Evolutionary conservation across 192 early-diverging fungal genomes (phyloP).

Genomic region (Podila epicladia): DNA sequence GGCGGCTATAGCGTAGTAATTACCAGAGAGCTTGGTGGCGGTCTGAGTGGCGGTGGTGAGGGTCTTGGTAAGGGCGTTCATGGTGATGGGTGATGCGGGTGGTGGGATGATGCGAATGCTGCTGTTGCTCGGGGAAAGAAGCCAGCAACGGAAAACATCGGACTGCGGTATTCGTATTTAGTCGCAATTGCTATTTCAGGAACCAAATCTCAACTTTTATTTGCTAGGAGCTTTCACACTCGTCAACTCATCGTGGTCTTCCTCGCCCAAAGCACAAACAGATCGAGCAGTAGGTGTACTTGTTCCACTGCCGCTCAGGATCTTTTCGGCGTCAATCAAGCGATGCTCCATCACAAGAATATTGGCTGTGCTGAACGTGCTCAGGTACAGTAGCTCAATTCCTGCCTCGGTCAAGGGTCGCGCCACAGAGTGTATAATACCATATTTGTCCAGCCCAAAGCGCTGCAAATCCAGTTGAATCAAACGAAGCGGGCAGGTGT

Average conservation of each 20-base stretch:
- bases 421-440: constrained; percentile 75
- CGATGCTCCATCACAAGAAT: constrained; percentile 62
- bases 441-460: constrained; percentile 68
- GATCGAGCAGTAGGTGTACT: not conserved
- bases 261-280: not conserved
- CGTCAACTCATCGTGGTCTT: not conserved
- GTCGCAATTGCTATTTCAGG: not conserved
- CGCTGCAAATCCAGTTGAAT: constrained; percentile 74
- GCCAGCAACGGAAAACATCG: no score
- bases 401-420: constrained; percentile 64
- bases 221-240: not conserved
- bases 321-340: constrained; percentile 38
- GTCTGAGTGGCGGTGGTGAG: constrained; percentile 3
- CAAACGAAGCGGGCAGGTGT: constrained; percentile 59
- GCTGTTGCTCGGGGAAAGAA: no score
- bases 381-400: constrained; percentile 73
- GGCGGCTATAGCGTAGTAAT: not conserved
- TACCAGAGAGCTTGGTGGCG: constrained; percentile 4
- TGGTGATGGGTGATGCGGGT: not conserved
- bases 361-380: constrained; percentile 74
- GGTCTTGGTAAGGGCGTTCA: constrained; percentile 5
- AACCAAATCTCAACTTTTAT: not conserved
- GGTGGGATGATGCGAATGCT: not conserved
- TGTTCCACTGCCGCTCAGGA: constrained; percentile 35
- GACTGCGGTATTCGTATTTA: not conserved